Base-by-base conservation (phyloP, 2,329 filamentous ascomycete species). In the Emmonsia crescens region DNA sequence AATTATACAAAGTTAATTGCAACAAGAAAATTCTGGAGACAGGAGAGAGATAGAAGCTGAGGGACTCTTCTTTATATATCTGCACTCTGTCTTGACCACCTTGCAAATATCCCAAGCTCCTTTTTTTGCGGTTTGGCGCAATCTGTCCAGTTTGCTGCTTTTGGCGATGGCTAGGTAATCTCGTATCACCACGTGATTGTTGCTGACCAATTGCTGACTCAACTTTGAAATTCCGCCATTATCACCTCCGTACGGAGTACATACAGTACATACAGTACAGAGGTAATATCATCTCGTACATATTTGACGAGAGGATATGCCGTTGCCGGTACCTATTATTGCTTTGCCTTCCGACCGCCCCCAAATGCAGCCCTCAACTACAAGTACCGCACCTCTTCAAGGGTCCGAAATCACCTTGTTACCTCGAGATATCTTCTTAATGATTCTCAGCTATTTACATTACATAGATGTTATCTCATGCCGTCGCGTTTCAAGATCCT, bases 351-450 rank as follows among this genome's bases (percentile, higher is more conserved):
- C 10, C 10, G 51, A n/a, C 36, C 21, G 16, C 8, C 54, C 36
- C n/a, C n/a, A n/a, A 40, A 57, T 57, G 54, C 36, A 16, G 54
- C 31, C 36, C 4, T 29, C 21, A 24, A 42, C 6, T 27, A 10
- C 29, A 24, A 38, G 19, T 16, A 19, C 19, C n/a, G 14, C 31
- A 5, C 3, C 21, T 9, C n/a, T 12, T 38, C 21, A 36, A 10
- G 33, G 36, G n/a, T 9, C 14, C 10, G 36, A 57, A 3, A 29
- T 57, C 5, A 40, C n/a, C 54, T 67, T 67, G 58, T 74, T 87
- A 46, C 83, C 84, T n/a, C 77, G 79, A 66, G 82, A 85, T 59
- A 69, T 87, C 55, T 85, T 87, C 66, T 75, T 84, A 62, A 75
- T 84, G 57, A 73, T 87, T 60, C 63, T 82, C 42, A 73, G 68